Base-by-base conservation (phyloP, 768 basidiomycete species). In the Tulasnella calospora region DNA sequence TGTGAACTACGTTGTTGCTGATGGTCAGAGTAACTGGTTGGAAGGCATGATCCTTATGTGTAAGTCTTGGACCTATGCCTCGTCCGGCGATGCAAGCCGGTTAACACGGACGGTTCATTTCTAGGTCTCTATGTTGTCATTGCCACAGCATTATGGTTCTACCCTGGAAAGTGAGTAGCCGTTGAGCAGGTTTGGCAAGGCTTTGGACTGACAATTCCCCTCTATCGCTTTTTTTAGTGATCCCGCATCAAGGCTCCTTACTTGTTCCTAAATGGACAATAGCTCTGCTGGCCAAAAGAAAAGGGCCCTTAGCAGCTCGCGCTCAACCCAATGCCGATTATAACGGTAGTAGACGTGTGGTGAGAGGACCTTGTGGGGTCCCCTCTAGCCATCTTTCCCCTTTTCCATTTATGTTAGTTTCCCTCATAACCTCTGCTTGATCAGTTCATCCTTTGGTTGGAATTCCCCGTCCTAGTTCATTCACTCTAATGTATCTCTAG, bases 1-100 rank as follows among this genome's bases (percentile, higher is more conserved):
- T 17, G 92, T 95, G 84, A 93, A 92, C 82, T 91, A 93, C 81
- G 91, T 92, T 27, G 89, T 95, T 0, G 87, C 90, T 75, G 94
- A 96, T 82, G 94, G 92, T 13, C 91, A 91, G 82, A 92, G 90
- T 23, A 94, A 94, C 83, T 96, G 94, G 91, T 86, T 95, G 21
- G 94, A 95, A 82, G 94, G 94, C 3, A 86, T 90, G 81, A 90
- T 94, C 77, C 87, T 95, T n/a, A 89, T 94, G 78, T 90, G 91
- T 90, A 83, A 80, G 89, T 85, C 81, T 69, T 38, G 35, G 47
- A 40, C 30, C 46, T 41, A 80, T 80, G 61, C 83, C 57, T 35
- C 35, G 19, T 51, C 71, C 73, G 44, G 17, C 5, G 40, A 21
- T 19, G 35, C 30, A 71, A 3, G 61, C 17, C 33, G 72, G 78